phyloP scores from a whole-genome alignment of 805 yeast species.

The Kodamaea laetipori region DNA sequence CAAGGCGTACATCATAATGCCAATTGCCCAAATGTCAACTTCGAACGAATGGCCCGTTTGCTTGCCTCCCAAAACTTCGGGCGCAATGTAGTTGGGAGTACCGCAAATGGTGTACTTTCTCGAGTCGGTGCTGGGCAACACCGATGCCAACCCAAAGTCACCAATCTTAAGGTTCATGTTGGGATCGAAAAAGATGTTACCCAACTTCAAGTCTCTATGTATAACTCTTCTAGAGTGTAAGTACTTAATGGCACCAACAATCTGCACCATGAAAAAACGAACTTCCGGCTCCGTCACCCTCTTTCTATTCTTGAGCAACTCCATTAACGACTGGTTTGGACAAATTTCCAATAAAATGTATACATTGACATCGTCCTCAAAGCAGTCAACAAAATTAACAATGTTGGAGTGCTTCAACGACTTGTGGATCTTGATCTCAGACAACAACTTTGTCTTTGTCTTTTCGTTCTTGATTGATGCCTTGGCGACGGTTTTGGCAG shows the following conservation, averaged over 20 bases:
- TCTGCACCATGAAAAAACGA: constrained; percentile 84
- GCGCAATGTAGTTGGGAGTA: constrained; percentile 98
- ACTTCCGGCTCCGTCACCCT: constrained; percentile 90
- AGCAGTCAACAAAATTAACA: constrained; percentile 92
- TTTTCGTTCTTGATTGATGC: constrained; percentile 89
- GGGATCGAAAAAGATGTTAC: constrained; percentile 92
- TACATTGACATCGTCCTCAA: constrained; percentile 94
- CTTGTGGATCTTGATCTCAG: constrained; percentile 94
- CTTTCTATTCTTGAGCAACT: constrained; percentile 80
- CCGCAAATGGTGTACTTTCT: constrained; percentile 95
- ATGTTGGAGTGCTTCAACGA: constrained; percentile 85
- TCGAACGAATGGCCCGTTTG: constrained; percentile 88
- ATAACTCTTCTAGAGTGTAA: constrained; percentile 90
- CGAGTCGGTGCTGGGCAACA: constrained; percentile 66
- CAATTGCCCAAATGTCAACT: constrained; percentile 97
- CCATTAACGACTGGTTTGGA: constrained; percentile 93
- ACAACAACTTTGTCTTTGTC: constrained; percentile 80
- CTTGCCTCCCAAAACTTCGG: constrained; percentile 92
- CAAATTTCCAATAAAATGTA: constrained; percentile 93
- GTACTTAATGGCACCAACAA: constrained; percentile 90
- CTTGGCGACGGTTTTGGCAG: constrained; percentile 98
- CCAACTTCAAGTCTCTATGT: constrained; percentile 94
- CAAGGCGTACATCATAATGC: constrained; percentile 93
- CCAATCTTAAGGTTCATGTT: constrained; percentile 95
- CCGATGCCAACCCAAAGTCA: constrained; percentile 97